Conservation (phyloP, 139 green algal species). For the Volvox reticuliferus region DNA sequence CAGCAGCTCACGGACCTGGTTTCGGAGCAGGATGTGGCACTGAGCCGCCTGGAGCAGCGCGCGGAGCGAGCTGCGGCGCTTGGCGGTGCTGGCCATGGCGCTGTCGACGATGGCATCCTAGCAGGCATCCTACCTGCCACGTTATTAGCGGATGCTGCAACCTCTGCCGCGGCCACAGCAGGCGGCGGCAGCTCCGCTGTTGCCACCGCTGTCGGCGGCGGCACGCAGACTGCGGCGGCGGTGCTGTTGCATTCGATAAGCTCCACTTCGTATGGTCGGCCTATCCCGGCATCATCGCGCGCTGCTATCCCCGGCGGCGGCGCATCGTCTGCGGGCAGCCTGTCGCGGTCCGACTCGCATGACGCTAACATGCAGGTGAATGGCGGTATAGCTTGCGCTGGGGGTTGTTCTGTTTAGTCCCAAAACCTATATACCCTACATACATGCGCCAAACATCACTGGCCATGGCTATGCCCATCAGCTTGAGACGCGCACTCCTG, state of each 20-base stretch:
- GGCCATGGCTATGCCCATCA: not conserved
- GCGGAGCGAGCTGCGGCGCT: not conserved
- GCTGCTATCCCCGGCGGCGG: too few species aligned
- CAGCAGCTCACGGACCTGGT: constrained; percentile 22
- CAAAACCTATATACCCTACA: not conserved
- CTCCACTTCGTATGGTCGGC: not conserved
- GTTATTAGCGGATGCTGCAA: not conserved
- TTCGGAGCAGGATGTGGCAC: constrained; percentile 13
- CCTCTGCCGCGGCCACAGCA: not conserved
- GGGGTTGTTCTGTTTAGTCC: too few species aligned
- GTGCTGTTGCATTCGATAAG: not conserved
- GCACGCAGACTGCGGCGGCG: too few species aligned
- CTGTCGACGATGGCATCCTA: not conserved
- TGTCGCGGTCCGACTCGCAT: not conserved
- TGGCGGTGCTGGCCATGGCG: not conserved
- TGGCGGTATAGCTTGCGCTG: not conserved
- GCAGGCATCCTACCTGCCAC: not conserved
- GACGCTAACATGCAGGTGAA: not conserved
- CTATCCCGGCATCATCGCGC: not conserved
- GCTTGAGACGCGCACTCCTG: not conserved
- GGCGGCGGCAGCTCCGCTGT: too few species aligned
- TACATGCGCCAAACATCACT: not conserved
- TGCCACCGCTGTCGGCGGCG: not conserved
- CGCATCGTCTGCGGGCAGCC: too few species aligned
- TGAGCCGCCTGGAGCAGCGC: constrained; percentile 9